A percentile compares a stretch with the other conserved stretches of the same genome.
Evolutionary conservation across 2,329 filamentous ascomycete species (phyloP).

Genomic region (Helotiales sp.): DNA sequence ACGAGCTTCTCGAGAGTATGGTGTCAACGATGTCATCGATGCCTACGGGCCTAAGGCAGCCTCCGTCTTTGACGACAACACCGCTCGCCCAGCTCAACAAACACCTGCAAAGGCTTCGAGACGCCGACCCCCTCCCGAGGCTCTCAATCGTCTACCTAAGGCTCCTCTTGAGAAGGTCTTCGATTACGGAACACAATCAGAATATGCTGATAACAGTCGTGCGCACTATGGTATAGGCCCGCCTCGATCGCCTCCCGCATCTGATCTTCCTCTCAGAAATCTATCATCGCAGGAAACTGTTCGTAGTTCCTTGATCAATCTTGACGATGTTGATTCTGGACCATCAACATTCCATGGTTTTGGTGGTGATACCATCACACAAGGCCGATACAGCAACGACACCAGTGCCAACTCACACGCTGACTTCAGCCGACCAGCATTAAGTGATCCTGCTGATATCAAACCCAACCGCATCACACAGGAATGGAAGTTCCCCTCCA

Average conservation of each 20-base stretch:
- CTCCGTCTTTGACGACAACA: conserved; percentile 50
- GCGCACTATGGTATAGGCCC: conserved; percentile 54
- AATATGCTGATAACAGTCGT: conserved; percentile 63
- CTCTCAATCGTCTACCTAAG: conserved; percentile 53
- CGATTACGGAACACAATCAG: conserved; percentile 65
- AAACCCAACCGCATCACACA: conserved; percentile 52
- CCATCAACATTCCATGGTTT: conserved; percentile 60
- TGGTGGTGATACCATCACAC: conserved; percentile 57
- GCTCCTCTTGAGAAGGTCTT: conserved; percentile 65
- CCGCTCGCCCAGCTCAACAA: conserved; percentile 45
- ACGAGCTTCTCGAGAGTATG: conserved; percentile 50
- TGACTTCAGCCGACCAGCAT: conserved; percentile 50
- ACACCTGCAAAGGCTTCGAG: conserved; percentile 40
- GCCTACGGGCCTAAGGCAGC: conserved; percentile 56
- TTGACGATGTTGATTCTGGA: conserved; percentile 59
- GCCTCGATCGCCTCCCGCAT: conserved; percentile 33
- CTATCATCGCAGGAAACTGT: conserved; percentile 51
- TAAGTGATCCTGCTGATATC: conserved; percentile 58
- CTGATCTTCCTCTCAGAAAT: conserved; percentile 60
- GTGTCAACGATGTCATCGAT: conserved; percentile 60
- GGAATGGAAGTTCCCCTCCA: conserved; percentile 60
- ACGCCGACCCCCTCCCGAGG: conserved; percentile 57
- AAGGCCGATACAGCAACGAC: conserved; percentile 22
- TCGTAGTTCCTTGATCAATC: conserved; percentile 64
- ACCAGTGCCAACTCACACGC: conserved; percentile 25